These are phyloP conservation scores for Coemansia sp. DNA, from an alignment of 192 early-diverging fungal genomes.

Conservation along the genomic window DNA sequence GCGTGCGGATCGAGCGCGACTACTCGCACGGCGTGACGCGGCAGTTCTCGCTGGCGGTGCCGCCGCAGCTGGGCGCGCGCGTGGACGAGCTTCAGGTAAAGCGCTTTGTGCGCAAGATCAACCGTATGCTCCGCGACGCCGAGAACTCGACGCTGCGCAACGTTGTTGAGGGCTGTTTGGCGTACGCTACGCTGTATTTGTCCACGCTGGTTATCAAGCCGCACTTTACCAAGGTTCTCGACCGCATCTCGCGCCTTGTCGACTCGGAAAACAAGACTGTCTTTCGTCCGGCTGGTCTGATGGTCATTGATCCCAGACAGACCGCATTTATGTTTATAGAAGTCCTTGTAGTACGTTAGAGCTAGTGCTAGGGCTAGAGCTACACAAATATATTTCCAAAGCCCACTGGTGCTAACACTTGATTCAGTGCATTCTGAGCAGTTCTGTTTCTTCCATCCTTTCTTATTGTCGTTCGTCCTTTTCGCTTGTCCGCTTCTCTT, in stretches of 20 bases:
- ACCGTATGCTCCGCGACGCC: slow-evolving; percentile 46
- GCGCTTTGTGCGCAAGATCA: slow-evolving; percentile 46
- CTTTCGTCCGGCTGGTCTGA: slow-evolving; percentile 43
- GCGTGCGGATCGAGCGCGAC: slow-evolving; percentile 54
- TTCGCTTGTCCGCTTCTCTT: too few species aligned
- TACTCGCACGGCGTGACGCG: slow-evolving; percentile 50
- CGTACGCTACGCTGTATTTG: slow-evolving; percentile 54
- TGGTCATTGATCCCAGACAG: slow-evolving; percentile 49
- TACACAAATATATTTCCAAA: too few species aligned
- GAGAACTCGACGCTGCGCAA: slow-evolving; percentile 53
- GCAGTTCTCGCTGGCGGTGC: slow-evolving; percentile 41
- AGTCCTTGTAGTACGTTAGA: slow-evolving; percentile 22
- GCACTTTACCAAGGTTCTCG: slow-evolving; percentile 36
- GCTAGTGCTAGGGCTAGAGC: not conserved
- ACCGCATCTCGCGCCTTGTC: slow-evolving; percentile 35
- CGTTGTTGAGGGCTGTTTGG: slow-evolving; percentile 52
- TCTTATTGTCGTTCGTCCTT: too few species aligned
- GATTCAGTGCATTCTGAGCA: too few species aligned
- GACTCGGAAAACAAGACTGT: slow-evolving; percentile 41
- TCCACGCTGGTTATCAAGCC: slow-evolving; percentile 52
- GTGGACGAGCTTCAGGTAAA: slow-evolving; percentile 47
- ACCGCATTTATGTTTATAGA: slow-evolving; percentile 59
- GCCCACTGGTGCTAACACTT: too few species aligned
- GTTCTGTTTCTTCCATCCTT: too few species aligned
- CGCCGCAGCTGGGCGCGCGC: slow-evolving; percentile 42